A percentile compares a stretch with the other conserved stretches of the same genome.
phyloP scores from a whole-genome alignment of 75 land plant species.

The Cunninghamia lanceolata region DNA sequence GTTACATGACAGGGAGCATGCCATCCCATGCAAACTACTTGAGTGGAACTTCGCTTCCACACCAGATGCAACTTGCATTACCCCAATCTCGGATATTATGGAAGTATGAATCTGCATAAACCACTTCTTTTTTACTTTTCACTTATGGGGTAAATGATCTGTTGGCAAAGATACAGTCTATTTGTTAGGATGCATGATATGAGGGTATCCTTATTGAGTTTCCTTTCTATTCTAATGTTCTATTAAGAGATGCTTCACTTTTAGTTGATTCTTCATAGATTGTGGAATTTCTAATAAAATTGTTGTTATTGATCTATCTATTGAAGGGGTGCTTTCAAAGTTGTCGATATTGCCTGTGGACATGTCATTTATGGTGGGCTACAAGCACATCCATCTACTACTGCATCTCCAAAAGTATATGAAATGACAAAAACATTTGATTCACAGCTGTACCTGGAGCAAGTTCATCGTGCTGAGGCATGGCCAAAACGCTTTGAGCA shows the following conservation, averaged over 20 bases:
- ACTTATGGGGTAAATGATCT: not conserved
- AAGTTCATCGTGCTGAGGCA: constrained; percentile 13
- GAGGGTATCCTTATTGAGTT: not conserved
- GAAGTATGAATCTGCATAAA: constrained; percentile 4
- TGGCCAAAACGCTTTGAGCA: constrained; percentile 42
- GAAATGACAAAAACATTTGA: constrained; percentile 15
- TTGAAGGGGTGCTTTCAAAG: constrained; percentile 10
- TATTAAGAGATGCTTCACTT: not conserved
- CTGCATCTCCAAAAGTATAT: constrained; percentile 30
- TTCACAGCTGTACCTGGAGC: constrained; percentile 7
- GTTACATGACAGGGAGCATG: not conserved
- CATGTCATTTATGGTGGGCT: not conserved
- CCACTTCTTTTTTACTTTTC: not conserved
- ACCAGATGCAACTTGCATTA: not conserved
- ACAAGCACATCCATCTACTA: constrained; percentile 32
- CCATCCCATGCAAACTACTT: not conserved
- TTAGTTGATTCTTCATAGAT: not conserved
- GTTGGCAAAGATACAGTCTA: not conserved
- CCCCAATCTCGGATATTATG: constrained; percentile 9
- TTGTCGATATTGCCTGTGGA: not conserved
- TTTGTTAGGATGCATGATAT: not conserved
- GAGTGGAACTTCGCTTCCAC: not conserved
- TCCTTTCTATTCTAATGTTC: not conserved
- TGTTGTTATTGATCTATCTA: not conserved
- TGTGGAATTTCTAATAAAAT: not conserved